A percentile compares a stretch with the other conserved stretches of the same genome.
phyloP scores from a whole-genome alignment of 805 yeast species.

The Cyberlindnera meyerae region DNA sequence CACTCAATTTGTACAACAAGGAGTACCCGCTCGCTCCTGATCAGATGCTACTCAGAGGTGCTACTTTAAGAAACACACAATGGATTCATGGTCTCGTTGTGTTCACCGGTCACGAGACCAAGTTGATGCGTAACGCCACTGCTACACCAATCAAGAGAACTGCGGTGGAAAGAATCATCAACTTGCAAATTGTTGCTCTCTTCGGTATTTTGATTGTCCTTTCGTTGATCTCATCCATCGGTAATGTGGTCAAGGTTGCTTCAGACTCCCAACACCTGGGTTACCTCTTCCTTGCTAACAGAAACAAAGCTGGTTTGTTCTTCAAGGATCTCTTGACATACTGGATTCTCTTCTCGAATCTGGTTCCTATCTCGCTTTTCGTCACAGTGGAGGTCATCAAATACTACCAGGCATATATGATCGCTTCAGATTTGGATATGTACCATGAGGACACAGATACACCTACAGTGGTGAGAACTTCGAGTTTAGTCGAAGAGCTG shows the following conservation, averaged over 20 bases:
- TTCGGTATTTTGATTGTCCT: conserved; percentile 74
- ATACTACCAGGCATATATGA: conserved; percentile 91
- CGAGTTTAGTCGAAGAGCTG: conserved; percentile 91
- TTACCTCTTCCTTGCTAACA: conserved; percentile 65
- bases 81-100: conserved; percentile 94
- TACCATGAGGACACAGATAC: conserved; percentile 85
- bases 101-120: conserved; percentile 98
- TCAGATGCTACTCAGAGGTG: conserved; percentile 90
- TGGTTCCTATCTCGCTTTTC: conserved; percentile 95
- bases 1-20: conserved; percentile 49
- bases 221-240: conserved; percentile 77
- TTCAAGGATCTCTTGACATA: conserved; percentile 86
- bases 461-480: conserved; percentile 92
- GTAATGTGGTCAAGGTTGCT: conserved; percentile 72
- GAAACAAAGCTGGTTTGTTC: conserved; percentile 63
- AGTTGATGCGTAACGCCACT: conserved; percentile 96
- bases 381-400: conserved; percentile 96
- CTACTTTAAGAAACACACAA: conserved; percentile 87
- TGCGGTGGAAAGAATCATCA: conserved; percentile 93
- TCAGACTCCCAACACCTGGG: conserved; percentile 47
- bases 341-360: conserved; percentile 93
- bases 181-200: conserved; percentile 83
- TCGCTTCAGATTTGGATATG: conserved; percentile 91
- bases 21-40: conserved; percentile 80
- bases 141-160: conserved; percentile 98